Conservation (phyloP, 768 basidiomycete species). For the Termitomyces sp. region DNA sequence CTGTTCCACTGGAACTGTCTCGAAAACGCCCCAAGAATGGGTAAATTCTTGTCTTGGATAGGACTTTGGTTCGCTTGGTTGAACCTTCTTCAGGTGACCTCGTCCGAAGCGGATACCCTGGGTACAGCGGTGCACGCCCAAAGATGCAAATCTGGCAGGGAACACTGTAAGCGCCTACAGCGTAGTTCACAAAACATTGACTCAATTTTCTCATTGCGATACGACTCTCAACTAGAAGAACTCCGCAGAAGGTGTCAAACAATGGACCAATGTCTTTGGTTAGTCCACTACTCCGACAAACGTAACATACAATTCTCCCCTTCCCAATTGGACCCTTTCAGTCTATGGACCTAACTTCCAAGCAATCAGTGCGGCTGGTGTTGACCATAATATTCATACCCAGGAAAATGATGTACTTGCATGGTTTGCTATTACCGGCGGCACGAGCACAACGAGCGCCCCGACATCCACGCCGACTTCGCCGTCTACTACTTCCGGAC, state of each 20-base stretch:
- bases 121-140: constrained; percentile 44
- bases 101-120: constrained; percentile 42
- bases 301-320: constrained; percentile 33
- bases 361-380: constrained; percentile 39
- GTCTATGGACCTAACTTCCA: constrained; percentile 45
- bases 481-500: constrained; percentile 10
- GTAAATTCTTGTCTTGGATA: constrained; percentile 18
- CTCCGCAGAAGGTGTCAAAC: constrained; percentile 44
- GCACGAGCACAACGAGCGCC: constrained; percentile 8
- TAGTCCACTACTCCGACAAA: constrained; percentile 33
- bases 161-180: constrained; percentile 23
- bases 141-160: constrained; percentile 53
- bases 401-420: constrained; percentile 39
- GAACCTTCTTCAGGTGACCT: constrained; percentile 26
- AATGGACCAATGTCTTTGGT: constrained; percentile 53
- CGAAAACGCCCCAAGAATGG: constrained; percentile 42
- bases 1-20: constrained; percentile 38
- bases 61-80: neutral
- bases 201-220: constrained; percentile 26
- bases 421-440: constrained; percentile 40
- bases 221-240: constrained; percentile 44
- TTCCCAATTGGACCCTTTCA: constrained; percentile 38
- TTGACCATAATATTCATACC: constrained; percentile 48
- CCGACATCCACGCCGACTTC: constrained; percentile 13
- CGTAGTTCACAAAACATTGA: neutral